Evolutionary conservation across 805 yeast genomes (phyloP), one percentile per base, ranked within the genome.

Genomic region (Blastobotrys parvus): DNA sequence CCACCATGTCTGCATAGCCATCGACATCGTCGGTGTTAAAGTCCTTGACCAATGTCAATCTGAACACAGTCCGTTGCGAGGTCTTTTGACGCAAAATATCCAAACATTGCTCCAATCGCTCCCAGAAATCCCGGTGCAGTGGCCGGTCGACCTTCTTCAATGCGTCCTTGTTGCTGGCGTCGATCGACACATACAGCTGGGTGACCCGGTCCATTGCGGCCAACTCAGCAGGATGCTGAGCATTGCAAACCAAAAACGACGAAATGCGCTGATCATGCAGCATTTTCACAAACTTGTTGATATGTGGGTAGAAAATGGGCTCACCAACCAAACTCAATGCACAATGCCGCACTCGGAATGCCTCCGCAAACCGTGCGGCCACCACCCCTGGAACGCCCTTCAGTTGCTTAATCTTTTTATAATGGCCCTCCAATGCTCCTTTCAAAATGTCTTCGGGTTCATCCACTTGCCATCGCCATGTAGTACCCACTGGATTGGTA

Each of bases 381-480:
- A 82, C 83, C 41, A 89, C 86, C 29, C 97, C 97, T 0, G 97
- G 96, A 35, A 89, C 94, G 47, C 97, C 97, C 58, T 94, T 72
- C 89, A 88, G 79, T 64, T 86, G 95, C 62, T 88, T 89, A 59
- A 88, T 89, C 58, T 88, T 88, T 47, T 84, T 78, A 62, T 89
- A 89, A 60, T 88, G 97, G 3, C 95, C 95, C 50, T 74, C 78
- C 36, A 88, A 63, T 0, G 96, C 96, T 22, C 95, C 95, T 37
- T 83, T 77, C 44, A 88, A 59, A 40, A 88, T 85, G 47, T 70
- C 79, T 52, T 85, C 89, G 0, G 97, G 96, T 17, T 82, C 80
- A 61, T 88, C 96, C 11, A 87, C 84, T 56, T 87, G 90, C 97
- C 97, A 88, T 56, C 96, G 70, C 97, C 97, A 88, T 47, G 82